A percentile compares a stretch with the other conserved stretches of the same genome.
Conservation (phyloP, 345 rosid genomes). For the Boechera divaricarpa region DNA sequence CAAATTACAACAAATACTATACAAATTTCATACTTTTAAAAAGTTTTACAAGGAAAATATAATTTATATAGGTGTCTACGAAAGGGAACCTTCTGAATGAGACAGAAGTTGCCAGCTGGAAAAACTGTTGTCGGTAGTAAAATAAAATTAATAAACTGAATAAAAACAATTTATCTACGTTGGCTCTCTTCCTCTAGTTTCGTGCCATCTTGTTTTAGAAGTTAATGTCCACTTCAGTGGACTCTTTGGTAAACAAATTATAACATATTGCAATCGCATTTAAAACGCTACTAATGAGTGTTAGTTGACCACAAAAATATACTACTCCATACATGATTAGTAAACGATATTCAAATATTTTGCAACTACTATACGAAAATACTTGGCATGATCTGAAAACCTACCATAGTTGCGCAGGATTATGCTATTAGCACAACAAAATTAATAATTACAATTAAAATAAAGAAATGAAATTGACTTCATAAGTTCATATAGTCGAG, state of each 20-base stretch:
- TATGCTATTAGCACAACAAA: not conserved
- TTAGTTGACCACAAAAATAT: not conserved
- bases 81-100: conserved; percentile 42
- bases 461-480: not conserved
- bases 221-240: conserved; percentile 15
- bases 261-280: not conserved
- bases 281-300: not conserved
- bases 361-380: not conserved
- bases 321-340: no score
- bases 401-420: not conserved
- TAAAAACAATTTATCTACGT: conserved; percentile 17
- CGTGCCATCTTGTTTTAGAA: conserved; percentile 33
- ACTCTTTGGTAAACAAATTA: conserved; percentile 7
- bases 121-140: conserved; percentile 28
- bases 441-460: not conserved
- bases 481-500: not conserved
- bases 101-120: conserved; percentile 41
- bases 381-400: not conserved
- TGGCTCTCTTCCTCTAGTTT: conserved; percentile 23
- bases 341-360: not conserved
- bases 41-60: not conserved
- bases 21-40: not conserved
- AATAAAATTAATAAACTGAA: not conserved
- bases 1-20: not conserved
- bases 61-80: conserved; percentile 13